Evolutionary conservation across 805 yeast genomes (phyloP).

Genomic region (Lipomyces oligophaga): DNA sequence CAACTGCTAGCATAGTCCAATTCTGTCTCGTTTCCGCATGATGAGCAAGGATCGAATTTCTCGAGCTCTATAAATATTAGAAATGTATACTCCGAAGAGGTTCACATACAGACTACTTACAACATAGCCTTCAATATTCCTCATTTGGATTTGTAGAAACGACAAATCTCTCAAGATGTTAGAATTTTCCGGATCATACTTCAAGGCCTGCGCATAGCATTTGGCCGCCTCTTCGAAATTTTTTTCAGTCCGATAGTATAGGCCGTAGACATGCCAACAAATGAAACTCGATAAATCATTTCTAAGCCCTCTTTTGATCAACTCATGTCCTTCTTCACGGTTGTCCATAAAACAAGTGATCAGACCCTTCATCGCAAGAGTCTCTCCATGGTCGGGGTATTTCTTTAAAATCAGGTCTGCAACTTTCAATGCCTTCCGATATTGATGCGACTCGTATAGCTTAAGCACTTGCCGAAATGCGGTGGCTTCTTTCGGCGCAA

Average conservation of each 20-base stretch:
- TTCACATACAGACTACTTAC: constrained; percentile 27
- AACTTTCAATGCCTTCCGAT: constrained; percentile 75
- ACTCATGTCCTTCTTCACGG: constrained; percentile 58
- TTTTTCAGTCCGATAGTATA: constrained; percentile 67
- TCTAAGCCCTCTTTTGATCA: constrained; percentile 57
- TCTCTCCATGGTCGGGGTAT: constrained; percentile 69
- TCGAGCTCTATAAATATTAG: constrained; percentile 39
- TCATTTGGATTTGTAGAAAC: constrained; percentile 69
- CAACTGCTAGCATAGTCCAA: constrained; percentile 85
- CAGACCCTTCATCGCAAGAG: constrained; percentile 81
- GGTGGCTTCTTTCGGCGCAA: constrained; percentile 60
- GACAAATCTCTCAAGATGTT: constrained; percentile 81
- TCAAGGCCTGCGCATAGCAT: constrained; percentile 70
- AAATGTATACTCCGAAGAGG: not conserved
- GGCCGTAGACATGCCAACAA: constrained; percentile 80
- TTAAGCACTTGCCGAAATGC: constrained; percentile 77
- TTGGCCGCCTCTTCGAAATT: constrained; percentile 73
- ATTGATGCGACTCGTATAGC: constrained; percentile 78
- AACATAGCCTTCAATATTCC: constrained; percentile 63
- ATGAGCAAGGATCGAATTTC: constrained; percentile 65
- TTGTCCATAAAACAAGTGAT: constrained; percentile 55
- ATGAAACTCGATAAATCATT: constrained; percentile 62
- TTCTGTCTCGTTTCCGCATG: constrained; percentile 82
- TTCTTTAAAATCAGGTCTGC: constrained; percentile 75
- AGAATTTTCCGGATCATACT: constrained; percentile 71